Evolutionary conservation across 2,329 filamentous ascomycete species (phyloP), one percentile per base, ranked within the genome.

Genomic region (Ophiostoma sp.): DNA sequence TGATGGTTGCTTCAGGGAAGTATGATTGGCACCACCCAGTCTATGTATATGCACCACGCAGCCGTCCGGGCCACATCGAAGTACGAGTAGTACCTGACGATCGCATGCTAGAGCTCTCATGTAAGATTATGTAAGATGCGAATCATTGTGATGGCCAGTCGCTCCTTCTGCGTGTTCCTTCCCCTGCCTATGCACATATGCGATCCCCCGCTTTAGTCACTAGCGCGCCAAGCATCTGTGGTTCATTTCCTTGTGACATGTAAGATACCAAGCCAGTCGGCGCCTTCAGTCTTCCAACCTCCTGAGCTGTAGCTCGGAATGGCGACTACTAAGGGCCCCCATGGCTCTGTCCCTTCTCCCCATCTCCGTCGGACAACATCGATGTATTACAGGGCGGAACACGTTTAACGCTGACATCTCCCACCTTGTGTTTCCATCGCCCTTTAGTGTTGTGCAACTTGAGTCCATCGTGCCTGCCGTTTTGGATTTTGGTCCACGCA

Each of bases 211-310:
- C 11, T 60, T 60, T 60, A 40, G 9, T 60, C 9, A 38, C 27
- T 38, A 60, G 55, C 27, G 27, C 55, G 27, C 27, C 55, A 60
- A 55, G 49, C 2, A 27, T 27, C 18, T 7, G 27, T 55, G 27
- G 49, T 27, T 47, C 49, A 55, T 55, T 55, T 55, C 49, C 49
- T 55, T 55, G 49, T 55, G 49, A 55, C 49, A 55, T 55, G 8
- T 27, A 55, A 3, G 18, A 49, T n/a, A 49, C n/a, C 49, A 55
- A 14, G n/a, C 27, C 18, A 9, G 27, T 27, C 49, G 42, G 42
- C 14, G 49, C 49, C 14, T 47, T n/a, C 12, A 47, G 49, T 18
- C 27, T 60, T 14, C 27, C 49, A 16, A 16, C 8, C 55, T 60
- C 27, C 55, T 38, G 27, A 38, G 27, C 14, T 40, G 55, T 38